phyloP scores from a whole-genome alignment of 148 eudicot genomes.

The Mesembryanthemum crystallinum region DNA sequence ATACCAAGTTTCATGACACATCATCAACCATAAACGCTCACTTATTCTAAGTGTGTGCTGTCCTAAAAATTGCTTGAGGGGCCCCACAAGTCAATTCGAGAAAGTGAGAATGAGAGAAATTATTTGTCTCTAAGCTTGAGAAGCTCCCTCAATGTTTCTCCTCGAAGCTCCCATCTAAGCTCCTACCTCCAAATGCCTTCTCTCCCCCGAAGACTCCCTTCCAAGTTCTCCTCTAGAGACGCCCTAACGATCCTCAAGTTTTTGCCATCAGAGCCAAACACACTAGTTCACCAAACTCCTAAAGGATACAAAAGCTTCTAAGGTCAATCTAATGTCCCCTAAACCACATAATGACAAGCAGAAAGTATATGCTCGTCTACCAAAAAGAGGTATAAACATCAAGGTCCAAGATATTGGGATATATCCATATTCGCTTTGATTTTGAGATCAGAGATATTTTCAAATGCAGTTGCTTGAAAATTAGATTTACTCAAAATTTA shows the following conservation, averaged over 20 bases:
- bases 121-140: no score
- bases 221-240: neutral
- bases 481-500: neutral
- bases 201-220: neutral
- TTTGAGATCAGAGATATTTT: neutral
- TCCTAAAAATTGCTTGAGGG: no score
- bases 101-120: no score
- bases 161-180: no score
- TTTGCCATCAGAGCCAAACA: neutral
- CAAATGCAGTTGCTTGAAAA: neutral
- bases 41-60: no score
- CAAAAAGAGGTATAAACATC: neutral
- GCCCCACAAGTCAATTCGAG: no score
- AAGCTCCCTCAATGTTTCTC: no score
- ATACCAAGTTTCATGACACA: no score
- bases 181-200: no score
- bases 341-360: neutral
- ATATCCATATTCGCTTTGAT: neutral
- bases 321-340: no score
- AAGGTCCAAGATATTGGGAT: neutral
- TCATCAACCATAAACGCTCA: no score
- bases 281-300: neutral
- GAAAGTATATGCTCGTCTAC: neutral
- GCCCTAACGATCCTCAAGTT: neutral
- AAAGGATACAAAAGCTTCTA: no score